Base-by-base conservation (phyloP, 805 yeast genomes). In the Candida suzukii region DNA sequence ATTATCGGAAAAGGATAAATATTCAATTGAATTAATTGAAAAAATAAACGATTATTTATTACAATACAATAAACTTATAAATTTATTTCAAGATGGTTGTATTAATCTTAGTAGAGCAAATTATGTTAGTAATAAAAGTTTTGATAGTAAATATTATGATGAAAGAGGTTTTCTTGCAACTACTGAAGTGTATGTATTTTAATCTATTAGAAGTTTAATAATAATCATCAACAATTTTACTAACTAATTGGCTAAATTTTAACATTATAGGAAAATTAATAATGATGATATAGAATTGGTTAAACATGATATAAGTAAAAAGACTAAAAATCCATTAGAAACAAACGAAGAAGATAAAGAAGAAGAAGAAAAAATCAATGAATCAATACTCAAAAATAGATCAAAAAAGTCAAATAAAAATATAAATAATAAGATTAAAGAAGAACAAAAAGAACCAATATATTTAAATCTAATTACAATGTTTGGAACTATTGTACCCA, bases 61-160 rank as follows among this genome's bases (percentile, higher is more conserved):
- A 4, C 24, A 55, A 18, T 52, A 58, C 24, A 50, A 52, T 17
- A 50, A 45, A 10, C 41, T 50, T 2, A 43, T 47, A 34, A 43
- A 58, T 5, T 32, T 49, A 35, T 65, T 60, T 46, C 50, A 52
- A 24, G 52, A 56, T 30, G 76, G 73, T 6, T 66, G 49, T 42
- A 49, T 68, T 14, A 60, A 64, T 37, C 51, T 71, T 39, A 65
- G 71, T 41, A 45, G 75, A 39, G 74, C 76, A 16, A 70, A 67
- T 44, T 71, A 61, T 48, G 59, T 60, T 33, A 35, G 44, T n/a
- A 40, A 39, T 33, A 44, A 39, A 29, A 39, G 46, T 29, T 52
- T 45, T 36, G 43, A 46, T 9, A 41, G 41, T 18, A 53, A 44
- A 25, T 51, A 45, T 29, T 45, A 48, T 20, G 57, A 54, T 38